A percentile compares a stretch with the other conserved stretches of the same genome.
Conservation (phyloP, 2,329 filamentous ascomycete species). For the Sclerotinia sclerotiorum region DNA sequence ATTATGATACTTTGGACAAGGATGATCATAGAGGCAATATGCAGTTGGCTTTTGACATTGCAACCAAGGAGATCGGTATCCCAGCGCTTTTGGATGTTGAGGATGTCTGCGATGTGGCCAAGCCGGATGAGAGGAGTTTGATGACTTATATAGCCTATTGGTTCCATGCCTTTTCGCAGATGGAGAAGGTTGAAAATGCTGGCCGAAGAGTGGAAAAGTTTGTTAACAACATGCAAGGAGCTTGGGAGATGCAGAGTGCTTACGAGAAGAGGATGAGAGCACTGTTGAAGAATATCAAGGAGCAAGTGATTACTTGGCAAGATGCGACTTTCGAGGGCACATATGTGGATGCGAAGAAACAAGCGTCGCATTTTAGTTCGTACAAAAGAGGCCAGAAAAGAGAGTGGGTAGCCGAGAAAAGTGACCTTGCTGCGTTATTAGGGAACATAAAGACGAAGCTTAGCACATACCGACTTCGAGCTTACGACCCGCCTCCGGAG, state of each 20-base stretch:
- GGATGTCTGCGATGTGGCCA: constrained; percentile 94
- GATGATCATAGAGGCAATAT: constrained; percentile 93
- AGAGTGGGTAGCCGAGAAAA: constrained; percentile 97
- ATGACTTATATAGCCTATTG: constrained; percentile 99
- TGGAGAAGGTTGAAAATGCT: constrained; percentile 98
- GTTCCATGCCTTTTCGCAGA: constrained; percentile 99
- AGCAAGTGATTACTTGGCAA: constrained; percentile 75
- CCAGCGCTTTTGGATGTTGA: constrained; percentile 94
- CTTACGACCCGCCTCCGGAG: constrained; percentile 86
- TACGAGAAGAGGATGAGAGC: constrained; percentile 90
- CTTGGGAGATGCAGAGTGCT: constrained; percentile 98
- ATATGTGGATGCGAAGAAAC: constrained; percentile 87
- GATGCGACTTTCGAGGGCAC: constrained; percentile 83
- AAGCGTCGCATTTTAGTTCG: constrained; percentile 75
- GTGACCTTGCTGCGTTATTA: constrained; percentile 84
- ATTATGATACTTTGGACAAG: constrained; percentile 94
- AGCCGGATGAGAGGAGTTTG: constrained; percentile 91
- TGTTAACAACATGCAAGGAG: constrained; percentile 96
- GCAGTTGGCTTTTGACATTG: constrained; percentile 96
- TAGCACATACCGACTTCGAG: constrained; percentile 85
- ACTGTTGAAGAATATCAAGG: constrained; percentile 70
- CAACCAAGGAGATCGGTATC: constrained; percentile 93
- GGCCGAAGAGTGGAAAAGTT: constrained; percentile 97
- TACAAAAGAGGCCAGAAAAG: constrained; percentile 92
- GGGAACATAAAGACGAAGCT: constrained; percentile 99